Percentiles rank a stretch among this genome's conserved stretches.
Evolutionary conservation across 2,329 filamentous ascomycete species (phyloP).

Genomic region (Thelonectria blattea): DNA sequence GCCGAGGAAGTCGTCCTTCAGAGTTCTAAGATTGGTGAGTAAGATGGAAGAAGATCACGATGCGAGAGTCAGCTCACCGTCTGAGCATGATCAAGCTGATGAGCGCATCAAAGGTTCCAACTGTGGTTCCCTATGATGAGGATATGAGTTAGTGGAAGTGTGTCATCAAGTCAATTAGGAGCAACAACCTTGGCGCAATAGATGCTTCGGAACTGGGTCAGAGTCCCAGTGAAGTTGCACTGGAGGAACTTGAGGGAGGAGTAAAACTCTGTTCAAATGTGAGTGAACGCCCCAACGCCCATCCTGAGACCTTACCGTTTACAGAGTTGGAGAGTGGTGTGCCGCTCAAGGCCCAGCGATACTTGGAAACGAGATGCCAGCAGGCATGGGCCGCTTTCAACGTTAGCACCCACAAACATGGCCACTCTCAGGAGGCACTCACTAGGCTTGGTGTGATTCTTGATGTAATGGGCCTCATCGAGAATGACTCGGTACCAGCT

Average conservation of each 20-base stretch:
- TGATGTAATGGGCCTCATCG: constrained; percentile 64
- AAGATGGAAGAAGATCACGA: background rate
- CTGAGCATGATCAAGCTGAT: constrained; percentile 38
- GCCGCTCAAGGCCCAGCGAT: constrained; percentile 45
- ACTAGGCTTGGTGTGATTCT: constrained; percentile 50
- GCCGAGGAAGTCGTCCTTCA: constrained; percentile 39
- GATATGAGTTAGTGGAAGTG: background rate
- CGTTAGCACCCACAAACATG: background rate
- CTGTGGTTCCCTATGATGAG: constrained; percentile 17
- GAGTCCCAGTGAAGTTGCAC: constrained; percentile 19
- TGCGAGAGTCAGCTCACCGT: constrained; percentile 25
- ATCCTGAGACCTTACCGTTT: constrained; percentile 32
- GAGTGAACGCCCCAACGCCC: background rate
- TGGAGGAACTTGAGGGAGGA: constrained; percentile 44
- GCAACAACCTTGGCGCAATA: constrained; percentile 30
- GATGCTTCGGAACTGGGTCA: constrained; percentile 13
- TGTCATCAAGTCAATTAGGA: background rate
- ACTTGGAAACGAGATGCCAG: constrained; percentile 37
- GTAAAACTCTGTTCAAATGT: constrained; percentile 41
- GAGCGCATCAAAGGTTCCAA: constrained; percentile 28
- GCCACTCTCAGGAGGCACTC: constrained; percentile 1
- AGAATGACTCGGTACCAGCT: constrained; percentile 59
- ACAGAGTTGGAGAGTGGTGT: constrained; percentile 45
- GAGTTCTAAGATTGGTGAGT: constrained; percentile 29
- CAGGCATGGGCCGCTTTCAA: constrained; percentile 28